These are phyloP conservation scores for Suillus hirtellus DNA, from an alignment of 768 basidiomycete genomes.

Conservation along the genomic window DNA sequence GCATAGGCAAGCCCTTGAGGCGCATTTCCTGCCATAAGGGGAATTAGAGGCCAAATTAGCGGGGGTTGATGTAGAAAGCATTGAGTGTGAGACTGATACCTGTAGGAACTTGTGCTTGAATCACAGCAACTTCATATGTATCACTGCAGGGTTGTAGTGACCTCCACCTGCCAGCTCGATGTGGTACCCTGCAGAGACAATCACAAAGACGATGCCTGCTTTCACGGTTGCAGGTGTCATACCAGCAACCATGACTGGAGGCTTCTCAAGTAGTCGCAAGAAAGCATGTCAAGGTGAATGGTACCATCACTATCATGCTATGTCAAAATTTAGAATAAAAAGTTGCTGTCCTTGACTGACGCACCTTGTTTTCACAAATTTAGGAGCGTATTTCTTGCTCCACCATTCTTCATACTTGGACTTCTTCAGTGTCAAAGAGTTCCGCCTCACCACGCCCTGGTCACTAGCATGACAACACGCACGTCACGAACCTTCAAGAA, in stretches of 20 bases:
- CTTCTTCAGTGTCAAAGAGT: slow-evolving; percentile 63
- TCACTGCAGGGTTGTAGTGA: slow-evolving; percentile 88
- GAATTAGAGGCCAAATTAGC: slow-evolving; percentile 95
- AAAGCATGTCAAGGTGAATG: slow-evolving; percentile 92
- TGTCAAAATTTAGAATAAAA: slow-evolving; percentile 16
- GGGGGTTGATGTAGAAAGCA: slow-evolving; percentile 96
- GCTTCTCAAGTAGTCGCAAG: slow-evolving; percentile 93
- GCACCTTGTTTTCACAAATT: slow-evolving; percentile 86
- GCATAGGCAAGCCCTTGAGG: slow-evolving; percentile 89
- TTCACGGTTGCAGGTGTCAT: slow-evolving; percentile 99
- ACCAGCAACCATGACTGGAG: slow-evolving; percentile 98
- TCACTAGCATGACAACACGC: slow-evolving; percentile 84
- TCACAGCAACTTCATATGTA: slow-evolving; percentile 93
- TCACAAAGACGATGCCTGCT: slow-evolving; percentile 90
- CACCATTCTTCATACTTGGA: slow-evolving; percentile 85
- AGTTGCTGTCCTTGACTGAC: slow-evolving; percentile 14
- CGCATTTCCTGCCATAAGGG: slow-evolving; percentile 99
- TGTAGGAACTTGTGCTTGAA: slow-evolving; percentile 78
- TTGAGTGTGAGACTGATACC: slow-evolving; percentile 95
- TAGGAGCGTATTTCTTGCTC: slow-evolving; percentile 85
- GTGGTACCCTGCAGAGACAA: slow-evolving; percentile 92
- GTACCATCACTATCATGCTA: slow-evolving; percentile 70
- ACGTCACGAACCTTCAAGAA: slow-evolving; percentile 88
- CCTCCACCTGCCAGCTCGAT: slow-evolving; percentile 97
- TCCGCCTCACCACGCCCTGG: slow-evolving; percentile 88